Conservation (phyloP, 441 rosid species). For the Pelargonium cotyledonis region DNA sequence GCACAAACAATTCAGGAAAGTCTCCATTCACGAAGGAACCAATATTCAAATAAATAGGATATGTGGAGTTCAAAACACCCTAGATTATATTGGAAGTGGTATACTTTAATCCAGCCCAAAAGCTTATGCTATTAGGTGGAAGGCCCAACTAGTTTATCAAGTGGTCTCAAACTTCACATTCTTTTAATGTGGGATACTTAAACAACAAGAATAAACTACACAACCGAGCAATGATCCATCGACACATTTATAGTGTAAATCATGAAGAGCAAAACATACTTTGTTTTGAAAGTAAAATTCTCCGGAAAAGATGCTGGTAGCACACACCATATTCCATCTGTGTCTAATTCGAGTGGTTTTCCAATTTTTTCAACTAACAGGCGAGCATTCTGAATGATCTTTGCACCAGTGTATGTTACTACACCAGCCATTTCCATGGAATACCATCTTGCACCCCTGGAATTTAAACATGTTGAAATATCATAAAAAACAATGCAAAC, state of each 20-base stretch:
- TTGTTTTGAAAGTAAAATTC: conserved; percentile 85
- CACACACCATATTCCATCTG: conserved; percentile 98
- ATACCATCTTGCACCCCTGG: conserved; percentile 99
- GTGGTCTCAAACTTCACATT: no score
- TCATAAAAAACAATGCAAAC: conserved; percentile 21
- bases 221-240: not conserved
- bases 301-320: conserved; percentile 98
- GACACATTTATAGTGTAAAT: conserved; percentile 14
- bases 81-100: not conserved
- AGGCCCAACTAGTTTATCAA: no score
- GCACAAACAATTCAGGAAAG: no score
- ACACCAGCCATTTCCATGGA: conserved; percentile 99
- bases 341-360: conserved; percentile 97
- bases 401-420: conserved; percentile 98
- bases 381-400: conserved; percentile 95
- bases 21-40: no score
- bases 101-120: no score
- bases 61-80: not conserved
- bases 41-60: no score
- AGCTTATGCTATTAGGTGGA: no score
- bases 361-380: conserved; percentile 94
- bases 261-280: conserved; percentile 45
- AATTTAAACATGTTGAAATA: conserved; percentile 25
- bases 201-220: not conserved
- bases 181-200: no score